Evolutionary conservation across 495 filamentous ascomycete genomes (phyloP), one percentile per base, ranked within the genome.

Genomic region (Sporormia fimetaria): DNA sequence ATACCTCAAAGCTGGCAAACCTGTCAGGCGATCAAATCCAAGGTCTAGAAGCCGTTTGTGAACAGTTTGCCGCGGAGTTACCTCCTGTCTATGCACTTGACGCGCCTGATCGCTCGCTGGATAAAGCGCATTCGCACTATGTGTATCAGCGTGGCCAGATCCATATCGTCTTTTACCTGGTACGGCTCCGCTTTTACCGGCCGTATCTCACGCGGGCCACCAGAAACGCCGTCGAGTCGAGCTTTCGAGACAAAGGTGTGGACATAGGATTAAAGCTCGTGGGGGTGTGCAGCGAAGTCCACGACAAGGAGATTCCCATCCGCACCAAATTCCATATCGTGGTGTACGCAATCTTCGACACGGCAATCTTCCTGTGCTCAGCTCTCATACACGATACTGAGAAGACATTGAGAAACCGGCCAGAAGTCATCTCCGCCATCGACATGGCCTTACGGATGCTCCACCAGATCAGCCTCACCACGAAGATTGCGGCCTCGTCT

Each of bases 321-420:
- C 65, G 67, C 32, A 63, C 63, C 17, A 69, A 66, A 37, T 73
- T 70, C 31, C 65, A 73, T 32, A 60, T 68, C 29, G 63, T 70
- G 25, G 63, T 67, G n/a, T 73, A 73, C 35, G 57, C 65, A 30
- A 59, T 71, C 10, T 73, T 74, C 33, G 67, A 73, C 37, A 66
- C 67, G 0, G 59, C 65, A 1, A 66, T 68, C 4, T 59, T 66
- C 42, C 42, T 73, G 23, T 70, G 66, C 46, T 69, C 68, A 3
- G 67, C 64, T 0, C 52, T 73, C n/a, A 57, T 70, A 10, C 67
- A 71, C 34, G 69, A 73, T 44, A 54, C 55, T 28, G 53, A 58
- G 18, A 34, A 54, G 22, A 62, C 36, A 24, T 59, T 71, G 18
- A 64, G 67, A 17, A 60, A 59, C 17, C 59, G 65, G 15, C 61